These are phyloP conservation scores for Phytophthora ramorum DNA, from an alignment of 352 stramenopile genomes.

Conservation along the genomic window DNA sequence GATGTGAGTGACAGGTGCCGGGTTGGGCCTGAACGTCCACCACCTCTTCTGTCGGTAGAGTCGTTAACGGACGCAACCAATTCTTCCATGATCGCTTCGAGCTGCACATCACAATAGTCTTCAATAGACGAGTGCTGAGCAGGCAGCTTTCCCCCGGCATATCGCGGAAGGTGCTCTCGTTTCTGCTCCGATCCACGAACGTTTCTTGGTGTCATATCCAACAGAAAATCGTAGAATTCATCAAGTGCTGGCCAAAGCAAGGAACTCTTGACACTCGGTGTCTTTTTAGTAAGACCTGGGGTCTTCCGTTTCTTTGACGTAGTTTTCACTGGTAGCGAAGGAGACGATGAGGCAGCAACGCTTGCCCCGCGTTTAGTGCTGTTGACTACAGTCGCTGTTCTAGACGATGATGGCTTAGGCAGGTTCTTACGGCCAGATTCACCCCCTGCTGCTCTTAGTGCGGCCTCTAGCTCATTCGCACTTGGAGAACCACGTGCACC, in stretches of 20 bases:
- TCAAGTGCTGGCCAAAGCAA: slow-evolving; percentile 78
- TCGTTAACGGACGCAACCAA: slow-evolving; percentile 65
- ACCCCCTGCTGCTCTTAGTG: slow-evolving; percentile 49
- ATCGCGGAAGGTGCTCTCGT: slow-evolving; percentile 34
- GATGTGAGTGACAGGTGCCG: slow-evolving; percentile 51
- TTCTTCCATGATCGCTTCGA: slow-evolving; percentile 78
- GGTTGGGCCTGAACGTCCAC: slow-evolving; percentile 33
- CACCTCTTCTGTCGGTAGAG: slow-evolving; percentile 40
- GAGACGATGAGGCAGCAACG: background rate
- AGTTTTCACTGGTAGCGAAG: slow-evolving; percentile 12
- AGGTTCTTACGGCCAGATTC: slow-evolving; percentile 12
- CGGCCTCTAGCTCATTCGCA: slow-evolving; percentile 64
- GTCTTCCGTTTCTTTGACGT: slow-evolving; percentile 30
- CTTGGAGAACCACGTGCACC: slow-evolving; percentile 9
- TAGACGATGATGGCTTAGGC: slow-evolving; percentile 3
- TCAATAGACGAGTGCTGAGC: slow-evolving; percentile 51
- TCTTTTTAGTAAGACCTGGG: slow-evolving; percentile 19
- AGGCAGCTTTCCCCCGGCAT: slow-evolving; percentile 46
- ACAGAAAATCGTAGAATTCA: slow-evolving; percentile 78
- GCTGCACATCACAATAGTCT: slow-evolving; percentile 65
- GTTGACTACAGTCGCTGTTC: background rate
- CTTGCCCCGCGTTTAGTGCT: background rate
- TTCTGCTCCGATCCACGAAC: slow-evolving; percentile 44
- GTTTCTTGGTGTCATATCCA: slow-evolving; percentile 64
- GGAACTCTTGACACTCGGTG: slow-evolving; percentile 53